phyloP scores from a whole-genome alignment of 2,329 filamentous ascomycete species.

The Fonsecaea monophora region DNA sequence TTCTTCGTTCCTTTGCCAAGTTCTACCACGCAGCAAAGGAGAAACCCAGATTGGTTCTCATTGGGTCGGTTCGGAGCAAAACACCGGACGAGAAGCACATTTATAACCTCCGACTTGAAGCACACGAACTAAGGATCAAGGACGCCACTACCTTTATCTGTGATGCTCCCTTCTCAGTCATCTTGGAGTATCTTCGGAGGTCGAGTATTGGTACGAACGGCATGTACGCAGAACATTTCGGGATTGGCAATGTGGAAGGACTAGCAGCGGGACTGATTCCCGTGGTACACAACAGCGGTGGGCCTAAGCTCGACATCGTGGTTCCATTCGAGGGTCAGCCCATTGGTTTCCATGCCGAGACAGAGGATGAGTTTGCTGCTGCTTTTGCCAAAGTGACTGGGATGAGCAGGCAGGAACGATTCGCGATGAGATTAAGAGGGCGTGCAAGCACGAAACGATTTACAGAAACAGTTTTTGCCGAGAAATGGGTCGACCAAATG shows the following conservation, averaged over 20 bases:
- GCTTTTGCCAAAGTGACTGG: conserved; percentile 78
- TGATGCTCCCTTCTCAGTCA: conserved; percentile 86
- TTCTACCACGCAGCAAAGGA: conserved; percentile 65
- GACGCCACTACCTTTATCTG: conserved; percentile 85
- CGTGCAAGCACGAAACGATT: conserved; percentile 81
- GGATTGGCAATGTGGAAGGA: conserved; percentile 97
- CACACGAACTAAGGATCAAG: conserved; percentile 83
- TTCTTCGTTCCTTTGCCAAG: conserved; percentile 81
- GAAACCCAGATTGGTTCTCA: conserved; percentile 74
- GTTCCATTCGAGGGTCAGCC: conserved; percentile 76
- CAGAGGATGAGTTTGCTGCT: conserved; percentile 76
- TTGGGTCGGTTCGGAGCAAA: conserved; percentile 86
- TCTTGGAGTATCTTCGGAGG: conserved; percentile 77
- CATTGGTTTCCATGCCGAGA: conserved; percentile 87
- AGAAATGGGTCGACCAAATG: conserved; percentile 78
- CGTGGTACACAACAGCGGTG: conserved; percentile 91
- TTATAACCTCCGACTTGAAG: conserved; percentile 84
- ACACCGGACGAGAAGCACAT: conserved; percentile 65
- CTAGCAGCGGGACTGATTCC: conserved; percentile 92
- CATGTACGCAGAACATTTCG: conserved; percentile 99
- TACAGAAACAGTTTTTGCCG: conserved; percentile 82
- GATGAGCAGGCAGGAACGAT: conserved; percentile 64
- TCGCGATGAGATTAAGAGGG: conserved; percentile 77
- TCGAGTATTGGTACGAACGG: conserved; percentile 90
- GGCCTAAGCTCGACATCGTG: conserved; percentile 93